Evolutionary conservation across 2,329 filamentous ascomycete genomes (phyloP).

Genomic region (Cladophialophora psammophila): DNA sequence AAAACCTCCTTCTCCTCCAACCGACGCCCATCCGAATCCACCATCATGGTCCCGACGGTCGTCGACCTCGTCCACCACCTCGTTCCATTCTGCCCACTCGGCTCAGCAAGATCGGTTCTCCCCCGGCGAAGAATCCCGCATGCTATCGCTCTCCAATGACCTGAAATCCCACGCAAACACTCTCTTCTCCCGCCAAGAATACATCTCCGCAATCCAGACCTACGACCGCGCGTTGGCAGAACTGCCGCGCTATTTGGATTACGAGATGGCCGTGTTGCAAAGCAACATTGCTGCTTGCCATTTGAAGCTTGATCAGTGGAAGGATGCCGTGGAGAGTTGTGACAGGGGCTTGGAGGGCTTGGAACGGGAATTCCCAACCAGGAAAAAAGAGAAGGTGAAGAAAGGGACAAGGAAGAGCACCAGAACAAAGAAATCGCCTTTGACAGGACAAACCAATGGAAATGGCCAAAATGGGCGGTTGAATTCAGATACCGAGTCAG

Average conservation of each 20-base stretch:
- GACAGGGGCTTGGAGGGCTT: conserved; percentile 75
- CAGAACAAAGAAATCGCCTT: neutral
- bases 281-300: conserved; percentile 92
- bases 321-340: conserved; percentile 77
- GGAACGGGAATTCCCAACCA: conserved; percentile 64
- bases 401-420: conserved; percentile 22
- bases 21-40: conserved; percentile 20
- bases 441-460: neutral
- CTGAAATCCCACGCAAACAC: conserved; percentile 80
- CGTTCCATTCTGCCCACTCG: conserved; percentile 41
- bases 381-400: conserved; percentile 42
- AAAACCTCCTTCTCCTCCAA: conserved; percentile 29
- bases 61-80: conserved; percentile 33
- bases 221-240: conserved; percentile 82
- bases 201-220: conserved; percentile 77
- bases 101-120: conserved; percentile 46
- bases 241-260: conserved; percentile 85
- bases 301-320: conserved; percentile 84
- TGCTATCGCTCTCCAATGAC: conserved; percentile 74
- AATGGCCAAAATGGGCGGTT: conserved; percentile 30
- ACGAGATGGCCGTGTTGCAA: conserved; percentile 83
- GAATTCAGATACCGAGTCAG: conserved; percentile 35
- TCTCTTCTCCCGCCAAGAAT: conserved; percentile 76
- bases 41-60: conserved; percentile 37
- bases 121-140: conserved; percentile 61